phyloP scores from a whole-genome alignment of 2,329 filamentous ascomycete genomes.

The Phaeosphaeria sp. region DNA sequence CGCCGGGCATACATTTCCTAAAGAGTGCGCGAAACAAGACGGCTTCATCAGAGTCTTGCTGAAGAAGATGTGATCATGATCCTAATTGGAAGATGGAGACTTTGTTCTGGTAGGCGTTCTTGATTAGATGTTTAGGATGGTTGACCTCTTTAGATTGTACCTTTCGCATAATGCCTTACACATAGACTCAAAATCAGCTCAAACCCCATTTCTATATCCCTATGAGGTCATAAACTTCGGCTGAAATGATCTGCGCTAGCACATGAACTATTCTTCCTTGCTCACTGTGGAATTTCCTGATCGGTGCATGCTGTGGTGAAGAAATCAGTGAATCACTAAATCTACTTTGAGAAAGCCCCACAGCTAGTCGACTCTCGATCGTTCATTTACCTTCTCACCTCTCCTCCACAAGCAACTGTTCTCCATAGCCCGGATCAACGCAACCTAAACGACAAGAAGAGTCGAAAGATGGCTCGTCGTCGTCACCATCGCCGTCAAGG shows the following conservation, averaged over 20 bases:
- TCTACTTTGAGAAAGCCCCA: too few species aligned
- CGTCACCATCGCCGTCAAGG: background rate
- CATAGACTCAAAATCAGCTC: too few species aligned
- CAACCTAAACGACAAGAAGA: background rate
- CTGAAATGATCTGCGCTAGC: too few species aligned
- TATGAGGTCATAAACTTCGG: too few species aligned
- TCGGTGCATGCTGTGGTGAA: too few species aligned
- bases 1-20: slow-evolving; percentile 22
- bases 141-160: background rate
- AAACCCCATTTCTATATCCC: too few species aligned
- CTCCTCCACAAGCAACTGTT: background rate
- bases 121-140: background rate
- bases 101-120: background rate
- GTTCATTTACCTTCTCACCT: background rate
- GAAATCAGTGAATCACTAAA: too few species aligned
- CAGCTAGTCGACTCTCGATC: background rate
- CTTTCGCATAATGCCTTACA: too few species aligned
- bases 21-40: slow-evolving; percentile 27
- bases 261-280: too few species aligned
- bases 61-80: slow-evolving; percentile 7
- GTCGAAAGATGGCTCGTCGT: background rate
- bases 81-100: background rate
- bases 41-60: slow-evolving; percentile 28
- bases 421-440: background rate
- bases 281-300: too few species aligned